Conservation (phyloP, 352 stramenopile species). For the Globisporangium emineosum region DNA sequence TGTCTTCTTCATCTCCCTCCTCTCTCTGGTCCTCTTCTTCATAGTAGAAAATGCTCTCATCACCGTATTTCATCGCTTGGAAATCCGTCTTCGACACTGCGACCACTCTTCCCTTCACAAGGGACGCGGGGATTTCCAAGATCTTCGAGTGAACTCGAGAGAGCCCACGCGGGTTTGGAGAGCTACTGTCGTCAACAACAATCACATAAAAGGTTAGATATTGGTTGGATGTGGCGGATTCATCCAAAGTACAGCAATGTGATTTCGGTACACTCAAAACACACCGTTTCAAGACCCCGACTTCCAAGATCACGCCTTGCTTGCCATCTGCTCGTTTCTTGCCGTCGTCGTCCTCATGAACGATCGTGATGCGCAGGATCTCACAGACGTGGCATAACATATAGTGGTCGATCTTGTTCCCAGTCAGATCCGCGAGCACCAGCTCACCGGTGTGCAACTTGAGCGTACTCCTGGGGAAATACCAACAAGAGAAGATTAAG, state of each 20-base stretch:
- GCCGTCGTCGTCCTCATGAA: constrained; percentile 20
- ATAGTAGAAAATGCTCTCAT: constrained; percentile 80
- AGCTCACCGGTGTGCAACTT: constrained; percentile 72
- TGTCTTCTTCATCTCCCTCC: constrained; percentile 15
- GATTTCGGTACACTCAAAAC: neutral
- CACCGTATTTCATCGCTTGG: constrained; percentile 51
- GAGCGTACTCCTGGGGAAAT: constrained; percentile 27
- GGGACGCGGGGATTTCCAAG: constrained; percentile 46
- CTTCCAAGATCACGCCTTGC: constrained; percentile 40
- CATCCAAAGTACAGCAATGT: neutral
- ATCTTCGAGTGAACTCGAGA: constrained; percentile 36
- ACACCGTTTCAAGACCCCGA: constrained; percentile 66
- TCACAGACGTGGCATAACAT: constrained; percentile 79
- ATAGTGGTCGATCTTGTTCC: constrained; percentile 61
- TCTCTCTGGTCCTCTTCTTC: constrained; percentile 23
- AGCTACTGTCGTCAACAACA: constrained; percentile 20
- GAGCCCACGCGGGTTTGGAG: constrained; percentile 51
- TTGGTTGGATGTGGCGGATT: neutral
- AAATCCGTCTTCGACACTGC: constrained; percentile 68
- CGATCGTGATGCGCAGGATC: constrained; percentile 62
- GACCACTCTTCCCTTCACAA: constrained; percentile 71
- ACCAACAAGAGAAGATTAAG: neutral
- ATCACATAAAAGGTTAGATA: neutral
- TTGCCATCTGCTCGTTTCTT: constrained; percentile 26
- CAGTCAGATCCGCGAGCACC: constrained; percentile 65